Percentiles rank a stretch among this genome's conserved stretches.
Evolutionary conservation across 768 basidiomycete genomes (phyloP).

Genomic region (Serendipita sp.): DNA sequence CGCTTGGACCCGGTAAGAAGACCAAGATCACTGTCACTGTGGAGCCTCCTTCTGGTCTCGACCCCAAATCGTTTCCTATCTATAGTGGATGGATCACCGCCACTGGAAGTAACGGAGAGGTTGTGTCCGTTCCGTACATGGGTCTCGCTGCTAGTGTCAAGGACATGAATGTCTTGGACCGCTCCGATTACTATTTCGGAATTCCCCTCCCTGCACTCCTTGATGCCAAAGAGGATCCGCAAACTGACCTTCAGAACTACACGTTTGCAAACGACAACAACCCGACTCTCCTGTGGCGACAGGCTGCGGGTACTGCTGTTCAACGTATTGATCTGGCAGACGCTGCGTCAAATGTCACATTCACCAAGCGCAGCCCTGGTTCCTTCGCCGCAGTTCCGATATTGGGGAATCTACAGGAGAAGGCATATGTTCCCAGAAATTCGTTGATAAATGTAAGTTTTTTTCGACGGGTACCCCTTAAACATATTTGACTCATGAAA

Average conservation of each 20-base stretch:
- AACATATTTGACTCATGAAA: constrained; percentile 14
- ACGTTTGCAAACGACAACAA: constrained; percentile 28
- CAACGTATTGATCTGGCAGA: constrained; percentile 34
- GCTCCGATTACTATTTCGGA: constrained; percentile 33
- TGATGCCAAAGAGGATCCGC: constrained; percentile 25
- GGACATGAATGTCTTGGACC: constrained; percentile 35
- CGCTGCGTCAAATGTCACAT: constrained; percentile 25
- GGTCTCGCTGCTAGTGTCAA: constrained; percentile 29
- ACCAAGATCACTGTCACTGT: constrained; percentile 29
- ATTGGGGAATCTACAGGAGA: constrained; percentile 32
- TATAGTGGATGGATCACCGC: constrained; percentile 40
- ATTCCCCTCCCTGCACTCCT: constrained; percentile 26
- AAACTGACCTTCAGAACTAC: constrained; percentile 27
- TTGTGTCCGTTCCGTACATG: constrained; percentile 29
- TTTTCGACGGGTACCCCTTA: not conserved
- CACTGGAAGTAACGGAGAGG: constrained; percentile 19
- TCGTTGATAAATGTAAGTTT: constrained; percentile 17
- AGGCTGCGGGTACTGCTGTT: constrained; percentile 32
- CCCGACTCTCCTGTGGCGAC: constrained; percentile 27
- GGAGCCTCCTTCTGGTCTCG: constrained; percentile 28
- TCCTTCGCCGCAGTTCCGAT: constrained; percentile 26
- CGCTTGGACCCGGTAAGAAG: constrained; percentile 27
- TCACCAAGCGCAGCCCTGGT: constrained; percentile 19
- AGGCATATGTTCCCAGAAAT: constrained; percentile 32
- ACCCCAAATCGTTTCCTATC: constrained; percentile 32